Percentiles rank a stretch among this genome's conserved stretches.
phyloP scores from a whole-genome alignment of 352 stramenopile genomes.

The Phytophthora fragariae region DNA sequence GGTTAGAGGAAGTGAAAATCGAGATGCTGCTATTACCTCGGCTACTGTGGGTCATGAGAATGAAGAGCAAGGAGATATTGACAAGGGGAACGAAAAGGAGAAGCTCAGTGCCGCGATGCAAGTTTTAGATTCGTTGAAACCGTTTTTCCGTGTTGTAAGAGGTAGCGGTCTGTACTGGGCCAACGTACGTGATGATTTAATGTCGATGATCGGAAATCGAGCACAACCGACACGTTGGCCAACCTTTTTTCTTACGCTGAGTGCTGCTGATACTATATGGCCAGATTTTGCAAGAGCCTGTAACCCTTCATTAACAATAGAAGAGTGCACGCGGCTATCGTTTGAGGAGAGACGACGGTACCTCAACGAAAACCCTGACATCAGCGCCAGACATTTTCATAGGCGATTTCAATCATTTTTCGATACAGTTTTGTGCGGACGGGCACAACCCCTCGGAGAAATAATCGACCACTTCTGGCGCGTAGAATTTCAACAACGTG shows the following conservation, averaged over 20 bases:
- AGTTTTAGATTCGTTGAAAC: background rate
- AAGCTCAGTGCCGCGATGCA: background rate
- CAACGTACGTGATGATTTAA: too few relatives aligned
- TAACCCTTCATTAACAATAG: constrained; percentile 12
- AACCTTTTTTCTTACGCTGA: constrained; percentile 1
- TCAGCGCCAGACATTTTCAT: constrained; percentile 7
- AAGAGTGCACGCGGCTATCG: background rate
- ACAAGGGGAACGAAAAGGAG: background rate
- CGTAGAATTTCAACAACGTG: constrained; percentile 6
- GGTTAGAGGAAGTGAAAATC: background rate
- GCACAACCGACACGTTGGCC: too few relatives aligned
- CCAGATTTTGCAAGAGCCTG: constrained; percentile 34
- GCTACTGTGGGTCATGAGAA: background rate
- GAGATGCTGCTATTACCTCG: background rate
- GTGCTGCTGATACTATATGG: constrained; percentile 28
- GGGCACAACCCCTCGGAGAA: background rate
- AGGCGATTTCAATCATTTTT: constrained; percentile 14
- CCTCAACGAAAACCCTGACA: constrained; percentile 7
- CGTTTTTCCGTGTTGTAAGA: too few relatives aligned
- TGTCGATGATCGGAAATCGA: too few relatives aligned
- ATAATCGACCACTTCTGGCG: constrained; percentile 8
- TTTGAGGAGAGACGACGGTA: background rate
- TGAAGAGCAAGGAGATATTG: background rate
- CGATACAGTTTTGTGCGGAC: constrained; percentile 3
- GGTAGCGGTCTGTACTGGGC: too few relatives aligned